Conservation (phyloP, 495 filamentous ascomycete genomes). For the Astrothelium subdiscretum region DNA sequence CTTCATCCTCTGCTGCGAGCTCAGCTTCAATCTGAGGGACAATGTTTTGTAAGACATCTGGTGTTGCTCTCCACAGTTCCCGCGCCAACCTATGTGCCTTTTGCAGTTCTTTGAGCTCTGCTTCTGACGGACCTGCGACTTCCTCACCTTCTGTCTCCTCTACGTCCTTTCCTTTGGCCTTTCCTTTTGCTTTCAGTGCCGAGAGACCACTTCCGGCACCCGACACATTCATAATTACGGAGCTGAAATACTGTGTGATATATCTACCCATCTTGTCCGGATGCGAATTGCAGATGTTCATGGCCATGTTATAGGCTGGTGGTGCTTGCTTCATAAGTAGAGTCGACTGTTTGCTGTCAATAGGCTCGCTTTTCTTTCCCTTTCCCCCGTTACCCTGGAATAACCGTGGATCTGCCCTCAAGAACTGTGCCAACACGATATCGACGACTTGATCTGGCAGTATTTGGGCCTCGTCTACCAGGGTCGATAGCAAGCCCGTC, state of each 20-base stretch:
- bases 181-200: conserved; percentile 32
- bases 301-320: conserved; percentile 90
- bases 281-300: conserved; percentile 79
- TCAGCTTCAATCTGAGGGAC: conserved; percentile 92
- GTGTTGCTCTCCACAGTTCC: conserved; percentile 89
- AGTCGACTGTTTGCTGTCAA: conserved; percentile 65
- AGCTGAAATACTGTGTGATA: conserved; percentile 92
- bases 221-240: conserved; percentile 84
- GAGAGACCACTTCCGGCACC: conserved; percentile 26
- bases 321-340: conserved; percentile 75
- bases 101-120: conserved; percentile 73
- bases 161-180: conserved; percentile 22
- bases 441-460: conserved; percentile 80
- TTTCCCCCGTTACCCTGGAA: conserved; percentile 28
- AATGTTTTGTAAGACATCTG: conserved; percentile 80
- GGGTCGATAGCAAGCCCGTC: conserved; percentile 67
- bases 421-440: conserved; percentile 87
- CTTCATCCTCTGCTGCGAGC: conserved; percentile 75
- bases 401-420: conserved; percentile 62
- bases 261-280: conserved; percentile 88
- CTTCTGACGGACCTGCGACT: conserved; percentile 49
- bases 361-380: conserved; percentile 48
- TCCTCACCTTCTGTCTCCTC: conserved; percentile 63
- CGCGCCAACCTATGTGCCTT: conserved; percentile 84
- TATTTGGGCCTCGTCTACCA: conserved; percentile 78